Base-by-base conservation (phyloP, 148 eudicot genomes). In the Tetragonia tetragonoides region DNA sequence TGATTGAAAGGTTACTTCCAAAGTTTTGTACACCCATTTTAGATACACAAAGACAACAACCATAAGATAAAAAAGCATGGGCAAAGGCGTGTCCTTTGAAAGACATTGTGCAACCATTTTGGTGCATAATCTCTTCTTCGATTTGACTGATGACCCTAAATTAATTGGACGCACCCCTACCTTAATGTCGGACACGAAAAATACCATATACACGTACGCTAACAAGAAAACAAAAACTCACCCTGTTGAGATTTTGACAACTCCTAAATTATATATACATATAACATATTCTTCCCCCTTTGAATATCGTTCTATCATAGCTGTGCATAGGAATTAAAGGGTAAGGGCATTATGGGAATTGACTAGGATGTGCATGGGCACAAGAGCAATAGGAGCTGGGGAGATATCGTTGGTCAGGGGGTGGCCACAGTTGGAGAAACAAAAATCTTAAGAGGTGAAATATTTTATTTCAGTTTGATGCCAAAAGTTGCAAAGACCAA, bases 1-100 rank as follows among this genome's bases (percentile, higher is more conserved):
- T 78, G 78, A 69, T 74, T 61, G 81, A 73, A 44, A 78, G 69
- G 69, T 67, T 74, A 75, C 46, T 81, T 54, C 44, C 76, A 68
- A 47, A 46, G 73, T 11, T 41, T 21, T 61, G 41, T 53, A 66
- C 38, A 40, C 76, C 46, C 16, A 46, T 38, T 62, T 79, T 69
- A 38, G 53, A 40, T 49, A 66, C 66, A 65, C 15, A 73, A 10
- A 51, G 51, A 57, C 77, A 66, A 38, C 46, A 73, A 71, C 70
- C 61, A 73, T 51, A 65, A 72, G 65, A 72, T 72, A 72, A n/a
- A 57, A 16, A 66, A 59, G 74, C 61, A 80, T 80, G 82, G 78
- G 82, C 61, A 65, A 37, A 67, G 70, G 73, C 75, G 11, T 61
- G 24, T 6, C 23, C 16, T 7, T 61, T 18, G 10, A 6, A 20